Evolutionary conservation across 352 stramenopile species (phyloP).

Genomic region (Plasmopara viticola): DNA sequence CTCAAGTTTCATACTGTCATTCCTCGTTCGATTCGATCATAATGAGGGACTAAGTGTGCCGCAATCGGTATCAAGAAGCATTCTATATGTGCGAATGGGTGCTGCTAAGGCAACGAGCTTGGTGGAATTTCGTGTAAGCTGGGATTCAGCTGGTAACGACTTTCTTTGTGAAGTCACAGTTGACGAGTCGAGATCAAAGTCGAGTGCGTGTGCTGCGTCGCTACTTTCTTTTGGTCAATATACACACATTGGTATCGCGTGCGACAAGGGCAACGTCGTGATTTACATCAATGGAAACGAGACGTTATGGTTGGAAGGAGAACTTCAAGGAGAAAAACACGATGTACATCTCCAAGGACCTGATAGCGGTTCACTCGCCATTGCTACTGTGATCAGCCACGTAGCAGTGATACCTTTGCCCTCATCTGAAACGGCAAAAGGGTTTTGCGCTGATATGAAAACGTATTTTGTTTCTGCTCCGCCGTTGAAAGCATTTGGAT

Average conservation of each 20-base stretch:
- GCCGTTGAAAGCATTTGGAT: constrained; percentile 36
- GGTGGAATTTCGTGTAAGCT: constrained; percentile 18
- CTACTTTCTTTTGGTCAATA: constrained; percentile 18
- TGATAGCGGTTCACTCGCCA: constrained; percentile 2
- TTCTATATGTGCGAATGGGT: constrained; percentile 18
- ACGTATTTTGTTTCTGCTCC: constrained; percentile 38
- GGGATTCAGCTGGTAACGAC: constrained; percentile 7
- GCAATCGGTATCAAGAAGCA: not conserved
- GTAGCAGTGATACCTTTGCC: constrained; percentile 30
- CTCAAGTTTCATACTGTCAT: constrained; percentile 27
- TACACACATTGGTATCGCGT: constrained; percentile 20
- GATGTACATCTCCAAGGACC: constrained; percentile 20
- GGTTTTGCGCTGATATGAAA: constrained; percentile 38
- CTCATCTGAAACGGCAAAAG: constrained; percentile 8
- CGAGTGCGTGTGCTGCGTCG: not conserved
- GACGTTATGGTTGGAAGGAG: constrained; percentile 5
- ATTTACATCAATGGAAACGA: constrained; percentile 20
- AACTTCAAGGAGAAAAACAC: not conserved
- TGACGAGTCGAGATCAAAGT: constrained; percentile 1
- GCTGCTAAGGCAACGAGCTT: not conserved
- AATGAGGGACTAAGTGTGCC: constrained; percentile 2
- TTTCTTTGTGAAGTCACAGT: constrained; percentile 16
- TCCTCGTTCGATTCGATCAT: constrained; percentile 39
- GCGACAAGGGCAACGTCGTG: constrained; percentile 3
- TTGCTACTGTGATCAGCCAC: constrained; percentile 34